Base-by-base conservation (phyloP, 2,329 filamentous ascomycete genomes). In the Onygenales sp. region DNA sequence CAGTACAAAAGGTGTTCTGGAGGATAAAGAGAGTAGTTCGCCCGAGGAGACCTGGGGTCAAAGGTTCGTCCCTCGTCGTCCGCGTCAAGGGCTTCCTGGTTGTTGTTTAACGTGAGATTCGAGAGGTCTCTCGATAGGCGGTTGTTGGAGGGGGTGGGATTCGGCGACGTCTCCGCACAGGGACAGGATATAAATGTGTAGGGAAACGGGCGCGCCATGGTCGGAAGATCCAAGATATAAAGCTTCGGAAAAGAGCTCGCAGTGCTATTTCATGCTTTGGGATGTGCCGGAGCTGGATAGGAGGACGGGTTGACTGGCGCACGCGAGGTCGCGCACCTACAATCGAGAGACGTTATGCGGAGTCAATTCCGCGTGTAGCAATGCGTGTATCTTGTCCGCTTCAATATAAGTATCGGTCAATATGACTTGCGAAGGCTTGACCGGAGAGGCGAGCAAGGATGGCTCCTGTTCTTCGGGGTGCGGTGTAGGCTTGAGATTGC, bases 1-100 rank as follows among this genome's bases (percentile, higher is more conserved):
- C 93, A 98, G 75, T 95, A 98, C 42, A 97, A 80, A 31, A 98
- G 81, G 66, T 96, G 85, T 65, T 97, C 92, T 44, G 96, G 83
- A 0, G 93, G 92, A 66, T 92, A 96, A 35, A 98, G 78, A 60
- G 89, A 91, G 76, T 89, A 97, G 69, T 90, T 93, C 55, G 93
- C 87, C 39, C 91, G 85, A 13, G 87, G 82, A 56, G 85, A 84
- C 62, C 87, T 84, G 2, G 93, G 90, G 66, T 98, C 87, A 69
- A 98, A 95, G 3, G 88, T 86, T 57, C 80, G 78, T 55, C 89
- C 87, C 59, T 89, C 86, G 55, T 87, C 84, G 50, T 89, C 84
- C 32, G 80, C 73, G 42, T 68, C 64, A 7, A 69, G 63, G 35
- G 63, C 59, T 11, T 66, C 53, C 11, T 63, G 60, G 44, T 65